Percentiles rank a stretch among this genome's conserved stretches.
Evolutionary conservation across 2,329 filamentous ascomycete genomes (phyloP).

Genomic region (Rugonectria rugulosa): DNA sequence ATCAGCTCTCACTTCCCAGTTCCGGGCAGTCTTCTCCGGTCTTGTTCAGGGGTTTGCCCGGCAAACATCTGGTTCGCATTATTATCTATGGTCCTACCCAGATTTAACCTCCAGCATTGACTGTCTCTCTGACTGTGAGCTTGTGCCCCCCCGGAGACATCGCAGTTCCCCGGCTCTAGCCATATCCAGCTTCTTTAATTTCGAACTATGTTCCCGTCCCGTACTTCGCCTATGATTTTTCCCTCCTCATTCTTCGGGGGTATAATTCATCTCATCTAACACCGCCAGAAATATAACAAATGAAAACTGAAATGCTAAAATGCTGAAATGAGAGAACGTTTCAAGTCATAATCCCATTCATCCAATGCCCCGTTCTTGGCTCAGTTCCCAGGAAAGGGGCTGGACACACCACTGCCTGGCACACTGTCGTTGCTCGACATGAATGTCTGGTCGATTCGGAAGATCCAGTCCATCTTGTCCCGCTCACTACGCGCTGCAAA

Average conservation of each 20-base stretch:
- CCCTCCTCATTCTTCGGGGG: slow-evolving; percentile 38
- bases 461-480: slow-evolving; percentile 97
- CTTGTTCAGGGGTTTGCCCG: neutral
- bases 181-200: slow-evolving; percentile 32
- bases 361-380: slow-evolving; percentile 23
- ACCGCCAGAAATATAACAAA: slow-evolving; percentile 38
- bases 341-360: slow-evolving; percentile 39
- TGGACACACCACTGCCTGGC: slow-evolving; percentile 47
- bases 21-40: neutral
- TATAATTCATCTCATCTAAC: slow-evolving; percentile 42
- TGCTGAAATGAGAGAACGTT: slow-evolving; percentile 37
- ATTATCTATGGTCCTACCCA: slow-evolving; percentile 21
- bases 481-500: slow-evolving; percentile 89
- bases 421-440: slow-evolving; percentile 56
- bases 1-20: neutral
- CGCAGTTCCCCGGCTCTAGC: slow-evolving; percentile 25
- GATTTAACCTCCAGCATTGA: slow-evolving; percentile 5
- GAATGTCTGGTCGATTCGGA: slow-evolving; percentile 87
- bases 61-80: slow-evolving; percentile 9
- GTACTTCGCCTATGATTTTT: slow-evolving; percentile 29
- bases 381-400: slow-evolving; percentile 44
- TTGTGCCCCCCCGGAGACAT: slow-evolving; percentile 12
- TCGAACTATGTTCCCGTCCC: slow-evolving; percentile 25
- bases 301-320: slow-evolving; percentile 34
- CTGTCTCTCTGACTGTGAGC: slow-evolving; percentile 3